These are phyloP conservation scores for Claviceps fusiformis DNA, from an alignment of 2,329 filamentous ascomycete species.

Conservation along the genomic window DNA sequence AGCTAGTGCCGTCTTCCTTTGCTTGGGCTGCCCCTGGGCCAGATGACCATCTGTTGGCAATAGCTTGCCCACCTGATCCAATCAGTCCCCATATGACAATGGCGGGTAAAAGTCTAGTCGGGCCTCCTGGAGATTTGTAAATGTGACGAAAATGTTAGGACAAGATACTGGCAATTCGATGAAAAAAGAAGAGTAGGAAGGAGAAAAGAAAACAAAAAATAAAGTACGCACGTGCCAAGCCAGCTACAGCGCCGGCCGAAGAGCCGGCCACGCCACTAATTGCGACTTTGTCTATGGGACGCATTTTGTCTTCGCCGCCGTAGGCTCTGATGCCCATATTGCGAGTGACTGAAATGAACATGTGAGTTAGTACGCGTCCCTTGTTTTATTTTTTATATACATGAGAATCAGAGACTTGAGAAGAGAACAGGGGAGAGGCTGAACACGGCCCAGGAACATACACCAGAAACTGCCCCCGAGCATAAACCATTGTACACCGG, in stretches of 20 bases:
- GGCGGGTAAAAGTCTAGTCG: slow-evolving; percentile 37
- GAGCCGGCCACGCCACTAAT: slow-evolving; percentile 60
- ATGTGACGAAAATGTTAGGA: not conserved
- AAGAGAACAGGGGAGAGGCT: not conserved
- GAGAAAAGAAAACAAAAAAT: not conserved
- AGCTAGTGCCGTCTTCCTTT: slow-evolving; percentile 26
- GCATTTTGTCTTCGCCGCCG: slow-evolving; percentile 38
- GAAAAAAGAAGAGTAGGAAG: not conserved
- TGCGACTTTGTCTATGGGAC: slow-evolving; percentile 44
- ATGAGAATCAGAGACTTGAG: too few relatives aligned
- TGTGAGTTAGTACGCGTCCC: not conserved
- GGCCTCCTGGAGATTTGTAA: slow-evolving; percentile 29
- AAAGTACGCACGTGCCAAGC: slow-evolving; percentile 33
- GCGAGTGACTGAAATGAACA: slow-evolving; percentile 30
- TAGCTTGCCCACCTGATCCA: slow-evolving; percentile 26
- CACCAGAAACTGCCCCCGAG: slow-evolving; percentile 68
- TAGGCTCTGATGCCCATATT: slow-evolving; percentile 31
- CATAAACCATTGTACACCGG: slow-evolving; percentile 69
- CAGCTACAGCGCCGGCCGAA: slow-evolving; percentile 50
- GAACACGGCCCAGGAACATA: slow-evolving; percentile 22
- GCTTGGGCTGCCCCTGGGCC: slow-evolving; percentile 12
- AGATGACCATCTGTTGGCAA: slow-evolving; percentile 20
- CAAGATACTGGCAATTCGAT: not conserved
- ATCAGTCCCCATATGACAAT: slow-evolving; percentile 33
- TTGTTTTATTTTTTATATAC: too few relatives aligned